Conservation (phyloP, 352 stramenopile genomes). For the Phytophthora europaea region DNA sequence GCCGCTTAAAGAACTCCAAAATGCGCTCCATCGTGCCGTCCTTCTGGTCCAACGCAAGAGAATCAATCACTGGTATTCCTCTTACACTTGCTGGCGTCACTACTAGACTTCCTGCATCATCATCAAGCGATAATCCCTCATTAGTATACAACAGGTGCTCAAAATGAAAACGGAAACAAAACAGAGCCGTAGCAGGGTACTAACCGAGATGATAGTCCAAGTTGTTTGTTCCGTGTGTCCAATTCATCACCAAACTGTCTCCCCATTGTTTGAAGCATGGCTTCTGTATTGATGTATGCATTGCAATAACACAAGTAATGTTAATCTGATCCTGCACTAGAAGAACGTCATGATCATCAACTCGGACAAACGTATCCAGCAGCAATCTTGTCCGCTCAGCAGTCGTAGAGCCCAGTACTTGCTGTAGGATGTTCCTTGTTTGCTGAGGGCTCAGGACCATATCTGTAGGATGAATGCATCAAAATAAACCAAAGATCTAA, state of each 20-base stretch:
- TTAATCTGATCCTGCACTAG: conserved; percentile 17
- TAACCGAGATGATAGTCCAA: conserved; percentile 12
- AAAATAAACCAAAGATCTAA: not conserved
- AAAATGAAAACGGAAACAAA: not conserved
- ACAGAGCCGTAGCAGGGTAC: not conserved
- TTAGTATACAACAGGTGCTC: not conserved
- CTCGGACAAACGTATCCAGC: conserved; percentile 9
- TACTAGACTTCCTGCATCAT: conserved; percentile 19
- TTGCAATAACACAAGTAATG: conserved; percentile 7
- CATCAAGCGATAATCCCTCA: conserved; percentile 7
- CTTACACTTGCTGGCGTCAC: conserved; percentile 27
- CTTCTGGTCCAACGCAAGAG: conserved; percentile 29
- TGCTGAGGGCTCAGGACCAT: not conserved
- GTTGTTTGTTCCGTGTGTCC: conserved; percentile 24
- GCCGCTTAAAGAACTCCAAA: conserved; percentile 5
- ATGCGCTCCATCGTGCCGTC: conserved; percentile 21
- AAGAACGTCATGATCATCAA: conserved; percentile 12
- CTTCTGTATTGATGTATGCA: conserved; percentile 15
- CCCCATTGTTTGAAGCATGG: conserved; percentile 10
- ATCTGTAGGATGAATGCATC: not conserved
- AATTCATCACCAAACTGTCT: conserved; percentile 13
- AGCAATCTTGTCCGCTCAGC: not conserved
- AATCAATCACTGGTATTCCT: conserved; percentile 29
- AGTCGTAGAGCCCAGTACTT: not conserved
- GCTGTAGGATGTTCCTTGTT: not conserved